Conservation (phyloP, 2,329 filamentous ascomycete genomes). For the Capronia coronata region DNA sequence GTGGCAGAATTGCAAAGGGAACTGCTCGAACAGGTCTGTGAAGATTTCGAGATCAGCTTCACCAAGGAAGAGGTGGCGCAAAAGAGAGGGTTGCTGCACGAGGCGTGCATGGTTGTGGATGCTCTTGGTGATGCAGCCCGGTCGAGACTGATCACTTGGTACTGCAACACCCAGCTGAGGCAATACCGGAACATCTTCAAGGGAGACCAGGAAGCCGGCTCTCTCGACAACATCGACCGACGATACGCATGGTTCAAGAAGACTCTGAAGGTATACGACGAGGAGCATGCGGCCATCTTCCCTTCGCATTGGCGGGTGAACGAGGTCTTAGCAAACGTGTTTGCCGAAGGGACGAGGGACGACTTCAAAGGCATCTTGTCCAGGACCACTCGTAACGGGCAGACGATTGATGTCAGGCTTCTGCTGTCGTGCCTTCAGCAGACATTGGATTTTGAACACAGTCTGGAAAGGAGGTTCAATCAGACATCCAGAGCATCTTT, state of each 20-base stretch:
- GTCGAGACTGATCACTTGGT: conserved; percentile 82
- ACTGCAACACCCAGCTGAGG: conserved; percentile 91
- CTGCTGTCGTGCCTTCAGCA: conserved; percentile 85
- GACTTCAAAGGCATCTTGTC: conserved; percentile 93
- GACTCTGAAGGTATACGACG: conserved; percentile 91
- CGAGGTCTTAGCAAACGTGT: conserved; percentile 81
- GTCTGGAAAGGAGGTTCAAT: conserved; percentile 75
- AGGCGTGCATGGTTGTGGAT: conserved; percentile 91
- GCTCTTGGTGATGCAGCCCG: conserved; percentile 83
- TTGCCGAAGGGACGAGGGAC: conserved; percentile 90
- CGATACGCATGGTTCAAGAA: conserved; percentile 95
- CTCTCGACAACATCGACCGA: conserved; percentile 89
- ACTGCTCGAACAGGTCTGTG: conserved; percentile 93
- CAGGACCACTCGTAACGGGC: conserved; percentile 73
- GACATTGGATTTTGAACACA: conserved; percentile 94
- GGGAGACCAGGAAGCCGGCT: conserved; percentile 93
- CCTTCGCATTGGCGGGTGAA: conserved; percentile 82
- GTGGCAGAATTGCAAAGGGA: conserved; percentile 91
- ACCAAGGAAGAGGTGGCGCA: conserved; percentile 74
- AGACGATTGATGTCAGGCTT: conserved; percentile 81
- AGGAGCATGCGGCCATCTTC: conserved; percentile 84
- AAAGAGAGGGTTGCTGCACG: conserved; percentile 64
- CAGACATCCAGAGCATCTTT: conserved; percentile 67
- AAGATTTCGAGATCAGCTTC: conserved; percentile 95
- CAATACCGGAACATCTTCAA: conserved; percentile 95